Evolutionary conservation across 495 filamentous ascomycete genomes (phyloP).

Genomic region (Aspergillus nanangensis): DNA sequence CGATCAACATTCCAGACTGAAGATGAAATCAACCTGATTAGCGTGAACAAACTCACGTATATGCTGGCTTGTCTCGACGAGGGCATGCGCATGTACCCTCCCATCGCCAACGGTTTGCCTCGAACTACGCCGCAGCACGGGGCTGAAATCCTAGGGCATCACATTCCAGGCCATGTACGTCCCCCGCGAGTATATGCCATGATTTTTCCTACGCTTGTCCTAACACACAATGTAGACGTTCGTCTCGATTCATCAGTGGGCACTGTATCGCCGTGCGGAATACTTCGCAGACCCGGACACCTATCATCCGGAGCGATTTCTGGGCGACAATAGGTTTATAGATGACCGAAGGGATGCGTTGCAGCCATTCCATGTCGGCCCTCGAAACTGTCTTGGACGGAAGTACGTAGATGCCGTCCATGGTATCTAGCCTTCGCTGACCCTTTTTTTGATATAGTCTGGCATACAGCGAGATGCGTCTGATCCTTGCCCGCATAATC

Average conservation of each 20-base stretch:
- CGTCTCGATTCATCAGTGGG: slow-evolving; percentile 46
- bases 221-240: slow-evolving; percentile 32
- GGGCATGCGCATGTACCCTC: slow-evolving; percentile 54
- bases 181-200: neutral
- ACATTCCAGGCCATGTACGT: slow-evolving; percentile 30
- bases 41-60: slow-evolving; percentile 45
- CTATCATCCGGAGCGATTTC: slow-evolving; percentile 50
- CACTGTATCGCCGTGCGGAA: slow-evolving; percentile 33
- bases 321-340: slow-evolving; percentile 27
- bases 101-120: slow-evolving; percentile 43
- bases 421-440: too few relatives aligned
- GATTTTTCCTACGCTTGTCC: neutral
- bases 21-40: slow-evolving; percentile 49
- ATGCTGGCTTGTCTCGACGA: slow-evolving; percentile 55
- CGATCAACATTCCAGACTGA: slow-evolving; percentile 42
- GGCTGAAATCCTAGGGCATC: slow-evolving; percentile 40
- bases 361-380: slow-evolving; percentile 54
- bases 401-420: too few relatives aligned
- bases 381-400: slow-evolving; percentile 56
- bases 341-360: slow-evolving; percentile 40
- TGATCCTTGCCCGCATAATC: slow-evolving; percentile 33
- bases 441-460: slow-evolving; percentile 18
- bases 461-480: slow-evolving; percentile 37
- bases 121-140: slow-evolving; percentile 43
- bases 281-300: slow-evolving; percentile 44